Conservation (phyloP, 1,139 yeast genomes). For the Zygosaccharomyces pseudobailii region DNA sequence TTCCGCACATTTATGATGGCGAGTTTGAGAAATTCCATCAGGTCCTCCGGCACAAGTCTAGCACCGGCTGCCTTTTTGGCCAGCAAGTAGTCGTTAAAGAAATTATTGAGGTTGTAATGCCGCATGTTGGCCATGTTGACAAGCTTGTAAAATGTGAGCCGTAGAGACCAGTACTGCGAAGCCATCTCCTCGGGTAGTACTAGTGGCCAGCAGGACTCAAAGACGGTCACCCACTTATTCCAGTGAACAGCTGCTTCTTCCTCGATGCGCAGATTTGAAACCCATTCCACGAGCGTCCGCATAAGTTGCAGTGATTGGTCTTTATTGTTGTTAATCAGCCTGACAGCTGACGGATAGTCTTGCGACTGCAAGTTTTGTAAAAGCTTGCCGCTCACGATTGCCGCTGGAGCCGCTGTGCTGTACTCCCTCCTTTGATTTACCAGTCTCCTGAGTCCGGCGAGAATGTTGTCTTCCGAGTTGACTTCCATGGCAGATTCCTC, state of each 20-base stretch:
- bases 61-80: constrained; percentile 20
- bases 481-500: neutral
- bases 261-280: constrained; percentile 7
- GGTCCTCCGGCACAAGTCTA: constrained; percentile 19
- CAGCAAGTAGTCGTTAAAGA: constrained; percentile 21
- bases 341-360: constrained; percentile 12
- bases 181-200: constrained; percentile 9
- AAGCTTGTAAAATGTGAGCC: constrained; percentile 16
- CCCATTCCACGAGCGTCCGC: constrained; percentile 7
- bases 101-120: constrained; percentile 7
- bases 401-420: constrained; percentile 11
- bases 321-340: constrained; percentile 3
- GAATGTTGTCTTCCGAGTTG: constrained; percentile 23
- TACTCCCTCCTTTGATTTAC: constrained; percentile 29
- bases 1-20: constrained; percentile 7
- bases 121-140: constrained; percentile 14
- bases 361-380: constrained; percentile 10
- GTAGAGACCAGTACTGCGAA: constrained; percentile 19
- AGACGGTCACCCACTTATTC: constrained; percentile 14
- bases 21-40: constrained; percentile 18
- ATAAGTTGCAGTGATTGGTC: constrained; percentile 5
- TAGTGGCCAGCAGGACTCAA: constrained; percentile 24
- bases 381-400: constrained; percentile 1
- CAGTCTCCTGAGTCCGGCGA: constrained; percentile 27
- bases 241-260: constrained; percentile 6